Conservation (phyloP, 306 rosid genomes). For the Malus sieversii region DNA sequence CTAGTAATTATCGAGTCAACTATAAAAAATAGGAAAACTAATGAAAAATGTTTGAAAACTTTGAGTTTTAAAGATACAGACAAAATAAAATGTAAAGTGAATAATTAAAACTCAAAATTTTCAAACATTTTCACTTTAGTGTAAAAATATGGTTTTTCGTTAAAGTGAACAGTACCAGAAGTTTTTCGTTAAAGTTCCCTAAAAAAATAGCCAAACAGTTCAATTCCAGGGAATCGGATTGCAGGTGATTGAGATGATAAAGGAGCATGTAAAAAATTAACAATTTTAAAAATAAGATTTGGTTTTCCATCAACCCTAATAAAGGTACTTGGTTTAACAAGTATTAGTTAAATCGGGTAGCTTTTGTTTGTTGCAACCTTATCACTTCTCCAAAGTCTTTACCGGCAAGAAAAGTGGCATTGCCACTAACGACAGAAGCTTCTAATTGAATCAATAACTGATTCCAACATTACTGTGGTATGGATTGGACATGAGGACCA, state of each 20-base stretch:
- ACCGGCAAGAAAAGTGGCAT: not conserved
- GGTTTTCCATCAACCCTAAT: not conserved
- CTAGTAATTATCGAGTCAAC: not conserved
- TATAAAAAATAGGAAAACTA: too few relatives aligned
- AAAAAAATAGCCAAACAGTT: not conserved
- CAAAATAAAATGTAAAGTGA: too few relatives aligned
- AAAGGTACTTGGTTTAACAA: not conserved
- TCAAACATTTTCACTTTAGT: too few relatives aligned
- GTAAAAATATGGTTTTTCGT: too few relatives aligned
- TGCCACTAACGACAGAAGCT: not conserved
- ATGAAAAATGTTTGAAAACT: too few relatives aligned
- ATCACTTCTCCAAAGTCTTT: slow-evolving; percentile 1
- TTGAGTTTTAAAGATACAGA: too few relatives aligned
- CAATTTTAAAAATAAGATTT: not conserved
- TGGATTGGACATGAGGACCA: not conserved
- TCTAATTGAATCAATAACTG: not conserved
- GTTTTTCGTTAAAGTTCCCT: too few relatives aligned
- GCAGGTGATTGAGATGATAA: not conserved
- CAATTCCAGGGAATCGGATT: not conserved
- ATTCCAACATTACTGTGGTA: slow-evolving; percentile 1
- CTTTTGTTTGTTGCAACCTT: slow-evolving; percentile 1
- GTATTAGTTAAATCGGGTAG: not conserved
- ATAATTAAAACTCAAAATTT: too few relatives aligned
- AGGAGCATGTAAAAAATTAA: not conserved
- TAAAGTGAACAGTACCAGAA: too few relatives aligned